Conservation (phyloP, 352 stramenopile genomes). For the Saprolegnia parasitica region DNA sequence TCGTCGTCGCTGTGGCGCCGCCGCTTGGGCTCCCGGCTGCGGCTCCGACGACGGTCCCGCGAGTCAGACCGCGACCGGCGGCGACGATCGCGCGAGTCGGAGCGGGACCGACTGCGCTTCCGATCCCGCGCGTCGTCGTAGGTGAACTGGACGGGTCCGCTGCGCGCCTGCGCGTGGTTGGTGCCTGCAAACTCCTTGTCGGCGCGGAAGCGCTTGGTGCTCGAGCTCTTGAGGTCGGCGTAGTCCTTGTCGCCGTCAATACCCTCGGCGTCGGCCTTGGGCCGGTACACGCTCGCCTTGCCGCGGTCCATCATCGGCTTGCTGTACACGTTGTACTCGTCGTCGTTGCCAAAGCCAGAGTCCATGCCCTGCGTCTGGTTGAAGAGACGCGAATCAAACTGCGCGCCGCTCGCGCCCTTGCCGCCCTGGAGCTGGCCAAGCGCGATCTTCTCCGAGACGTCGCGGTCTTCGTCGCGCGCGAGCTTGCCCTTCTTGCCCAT, state of each 20-base stretch:
- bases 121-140: conserved; percentile 48
- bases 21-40: conserved; percentile 41
- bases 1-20: conserved; percentile 40
- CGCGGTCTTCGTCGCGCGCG: conserved; percentile 92
- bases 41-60: conserved; percentile 28
- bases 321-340: conserved; percentile 98
- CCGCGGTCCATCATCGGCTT: conserved; percentile 94
- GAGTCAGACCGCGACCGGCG: conserved; percentile 34
- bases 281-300: conserved; percentile 85
- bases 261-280: conserved; percentile 85
- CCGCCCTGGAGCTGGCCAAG: conserved; percentile 93
- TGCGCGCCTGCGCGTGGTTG: conserved; percentile 46
- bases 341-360: conserved; percentile 94
- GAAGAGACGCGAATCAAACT: conserved; percentile 97
- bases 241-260: conserved; percentile 84
- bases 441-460: conserved; percentile 99
- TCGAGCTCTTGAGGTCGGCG: conserved; percentile 82
- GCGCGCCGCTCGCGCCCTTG: conserved; percentile 73
- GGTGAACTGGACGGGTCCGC: conserved; percentile 85
- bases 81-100: conserved; percentile 17
- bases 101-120: conserved; percentile 36
- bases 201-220: conserved; percentile 82
- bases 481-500: conserved; percentile 84
- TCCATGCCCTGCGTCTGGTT: conserved; percentile 96
- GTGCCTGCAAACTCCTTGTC: conserved; percentile 87